Evolutionary conservation across 768 basidiomycete genomes (phyloP).

Genomic region (Boletus sp.): DNA sequence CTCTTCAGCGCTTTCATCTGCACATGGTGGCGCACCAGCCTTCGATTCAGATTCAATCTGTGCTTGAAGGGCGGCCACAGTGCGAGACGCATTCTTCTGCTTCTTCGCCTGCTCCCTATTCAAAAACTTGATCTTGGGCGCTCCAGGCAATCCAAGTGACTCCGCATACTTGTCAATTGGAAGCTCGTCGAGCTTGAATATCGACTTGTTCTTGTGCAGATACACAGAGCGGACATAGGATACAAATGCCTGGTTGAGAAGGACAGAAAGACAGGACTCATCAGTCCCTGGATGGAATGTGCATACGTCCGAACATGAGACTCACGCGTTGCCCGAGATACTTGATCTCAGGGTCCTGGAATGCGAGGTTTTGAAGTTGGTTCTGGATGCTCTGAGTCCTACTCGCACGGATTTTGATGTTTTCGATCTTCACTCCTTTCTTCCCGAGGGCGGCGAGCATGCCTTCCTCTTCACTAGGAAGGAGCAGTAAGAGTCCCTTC

Average conservation of each 20-base stretch:
- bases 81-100: slow-evolving; percentile 71
- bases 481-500: slow-evolving; percentile 75
- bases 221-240: slow-evolving; percentile 93
- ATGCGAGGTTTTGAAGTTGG: slow-evolving; percentile 88
- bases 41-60: slow-evolving; percentile 25
- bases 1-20: slow-evolving; percentile 27
- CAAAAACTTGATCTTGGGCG: slow-evolving; percentile 92
- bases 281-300: neutral
- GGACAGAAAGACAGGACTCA: neutral
- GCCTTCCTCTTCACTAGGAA: slow-evolving; percentile 92
- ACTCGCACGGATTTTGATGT: slow-evolving; percentile 86
- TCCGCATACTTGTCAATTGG: slow-evolving; percentile 85
- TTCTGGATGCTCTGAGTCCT: slow-evolving; percentile 84
- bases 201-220: slow-evolving; percentile 89
- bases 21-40: slow-evolving; percentile 10
- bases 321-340: slow-evolving; percentile 90
- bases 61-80: slow-evolving; percentile 36
- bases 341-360: slow-evolving; percentile 95
- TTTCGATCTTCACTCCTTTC: slow-evolving; percentile 69
- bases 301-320: slow-evolving; percentile 8
- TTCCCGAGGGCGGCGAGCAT: slow-evolving; percentile 71
- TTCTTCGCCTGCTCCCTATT: slow-evolving; percentile 63
- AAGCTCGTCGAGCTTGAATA: slow-evolving; percentile 84
- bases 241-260: slow-evolving; percentile 72
- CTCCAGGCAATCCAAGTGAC: slow-evolving; percentile 88